Percentiles rank a stretch among this genome's conserved stretches.
phyloP scores from a whole-genome alignment of 805 yeast genomes.

The Kazachstania psychrophila region DNA sequence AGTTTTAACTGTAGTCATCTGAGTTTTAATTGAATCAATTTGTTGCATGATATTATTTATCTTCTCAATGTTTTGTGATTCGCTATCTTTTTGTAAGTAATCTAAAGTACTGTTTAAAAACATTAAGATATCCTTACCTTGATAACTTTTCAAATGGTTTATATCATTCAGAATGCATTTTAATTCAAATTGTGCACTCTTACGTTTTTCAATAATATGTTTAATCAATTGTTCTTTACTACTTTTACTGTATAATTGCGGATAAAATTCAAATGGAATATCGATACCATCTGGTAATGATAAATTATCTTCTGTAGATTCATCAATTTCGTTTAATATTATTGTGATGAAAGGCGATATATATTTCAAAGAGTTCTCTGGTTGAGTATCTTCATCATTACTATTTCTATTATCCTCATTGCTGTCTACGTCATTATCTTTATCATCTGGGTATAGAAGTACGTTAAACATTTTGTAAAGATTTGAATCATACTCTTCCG shows the following conservation, averaged over 20 bases:
- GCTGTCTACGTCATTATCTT: slow-evolving; percentile 4
- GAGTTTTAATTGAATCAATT: background rate
- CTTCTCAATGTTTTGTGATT: slow-evolving; percentile 9
- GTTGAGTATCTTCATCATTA: background rate
- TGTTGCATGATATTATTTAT: slow-evolving; percentile 5
- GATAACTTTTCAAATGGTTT: slow-evolving; percentile 22
- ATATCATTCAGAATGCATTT: slow-evolving; percentile 15
- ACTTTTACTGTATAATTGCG: slow-evolving; percentile 25
- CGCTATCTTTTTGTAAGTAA: slow-evolving; percentile 15
- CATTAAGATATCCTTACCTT: slow-evolving; percentile 25
- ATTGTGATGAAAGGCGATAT: slow-evolving; percentile 26
- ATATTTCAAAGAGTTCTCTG: slow-evolving; percentile 20
- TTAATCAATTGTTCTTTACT: slow-evolving; percentile 22
- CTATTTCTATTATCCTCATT: background rate
- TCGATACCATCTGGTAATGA: slow-evolving; percentile 21
- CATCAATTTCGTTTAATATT: slow-evolving; percentile 27
- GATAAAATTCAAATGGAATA: slow-evolving; percentile 28
- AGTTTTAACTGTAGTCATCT: slow-evolving; percentile 8
- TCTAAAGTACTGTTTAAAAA: slow-evolving; percentile 24
- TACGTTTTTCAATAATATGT: slow-evolving; percentile 18
- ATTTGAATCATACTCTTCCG: slow-evolving; percentile 28
- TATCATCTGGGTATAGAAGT: slow-evolving; percentile 23
- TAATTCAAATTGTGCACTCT: slow-evolving; percentile 14
- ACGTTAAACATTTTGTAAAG: slow-evolving; percentile 29
- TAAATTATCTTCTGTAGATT: slow-evolving; percentile 13